Percentiles rank a stretch among this genome's conserved stretches.
Conservation (phyloP, 2,329 filamentous ascomycete genomes). For the Leptographium lundbergii region DNA sequence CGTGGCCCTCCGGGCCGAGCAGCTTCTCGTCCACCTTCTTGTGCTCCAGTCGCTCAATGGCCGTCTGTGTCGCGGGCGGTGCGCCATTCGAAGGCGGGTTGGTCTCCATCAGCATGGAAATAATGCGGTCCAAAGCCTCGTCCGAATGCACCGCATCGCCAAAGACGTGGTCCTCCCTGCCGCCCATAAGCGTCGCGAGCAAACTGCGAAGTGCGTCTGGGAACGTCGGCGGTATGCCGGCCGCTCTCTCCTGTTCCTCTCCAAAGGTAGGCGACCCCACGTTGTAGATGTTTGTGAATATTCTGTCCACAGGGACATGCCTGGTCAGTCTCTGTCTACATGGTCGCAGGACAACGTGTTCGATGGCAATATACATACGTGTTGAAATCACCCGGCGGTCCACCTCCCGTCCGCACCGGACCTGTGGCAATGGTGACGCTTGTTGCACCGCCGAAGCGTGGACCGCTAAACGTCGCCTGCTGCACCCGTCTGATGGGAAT, state of each 20-base stretch:
- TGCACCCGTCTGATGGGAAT: constrained; percentile 15
- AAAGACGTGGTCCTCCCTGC: constrained; percentile 34
- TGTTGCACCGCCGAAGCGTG: constrained; percentile 27
- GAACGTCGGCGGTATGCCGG: constrained; percentile 17
- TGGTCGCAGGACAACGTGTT: not conserved
- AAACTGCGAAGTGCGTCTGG: constrained; percentile 36
- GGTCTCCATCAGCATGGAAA: constrained; percentile 79
- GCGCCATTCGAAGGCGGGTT: constrained; percentile 65
- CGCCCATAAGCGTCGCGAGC: constrained; percentile 39
- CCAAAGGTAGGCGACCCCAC: constrained; percentile 16
- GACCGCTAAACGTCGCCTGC: constrained; percentile 24
- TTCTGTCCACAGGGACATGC: constrained; percentile 18
- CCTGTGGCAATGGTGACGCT: constrained; percentile 36
- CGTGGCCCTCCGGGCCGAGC: constrained; percentile 51
- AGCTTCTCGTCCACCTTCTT: constrained; percentile 58
- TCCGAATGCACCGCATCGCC: constrained; percentile 86
- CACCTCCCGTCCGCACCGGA: constrained; percentile 16
- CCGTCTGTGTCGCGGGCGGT: constrained; percentile 63
- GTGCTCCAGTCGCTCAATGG: constrained; percentile 61
- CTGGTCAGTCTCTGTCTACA: too few relatives aligned
- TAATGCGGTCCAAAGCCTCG: constrained; percentile 79
- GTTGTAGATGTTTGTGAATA: constrained; percentile 31
- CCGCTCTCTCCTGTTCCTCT: constrained; percentile 12
- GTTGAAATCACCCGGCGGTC: constrained; percentile 25
- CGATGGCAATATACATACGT: constrained; percentile 25